Percentiles rank a stretch among this genome's conserved stretches.
phyloP scores from a whole-genome alignment of 2,329 filamentous ascomycete species.

The Colletotrichum liriopes region DNA sequence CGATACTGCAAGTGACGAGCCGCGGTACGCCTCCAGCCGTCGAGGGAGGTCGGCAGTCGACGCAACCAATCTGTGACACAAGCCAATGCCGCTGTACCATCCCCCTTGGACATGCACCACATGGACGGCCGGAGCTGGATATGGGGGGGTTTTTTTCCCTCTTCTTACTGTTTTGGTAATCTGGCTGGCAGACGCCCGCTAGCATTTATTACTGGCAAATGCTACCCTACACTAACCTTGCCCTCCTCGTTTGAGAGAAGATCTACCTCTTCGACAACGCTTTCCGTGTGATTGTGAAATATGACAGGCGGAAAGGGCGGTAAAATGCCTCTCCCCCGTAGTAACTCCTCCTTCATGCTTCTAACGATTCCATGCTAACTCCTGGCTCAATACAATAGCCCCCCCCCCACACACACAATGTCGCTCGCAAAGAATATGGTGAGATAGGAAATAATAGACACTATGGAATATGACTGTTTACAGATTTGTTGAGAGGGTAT shows the following conservation, averaged over 20 bases:
- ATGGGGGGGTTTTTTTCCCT: no score
- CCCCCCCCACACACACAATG: background rate
- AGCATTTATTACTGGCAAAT: constrained; percentile 7
- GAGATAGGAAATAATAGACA: constrained; percentile 27
- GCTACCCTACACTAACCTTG: constrained; percentile 28
- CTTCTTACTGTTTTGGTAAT: background rate
- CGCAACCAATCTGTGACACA: constrained; percentile 12
- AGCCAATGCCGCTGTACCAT: constrained; percentile 3
- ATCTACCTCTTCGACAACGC: constrained; percentile 19
- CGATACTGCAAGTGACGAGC: background rate
- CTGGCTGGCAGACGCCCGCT: background rate
- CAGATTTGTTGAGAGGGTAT: constrained; percentile 30
- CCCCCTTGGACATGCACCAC: background rate
- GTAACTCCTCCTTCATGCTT: constrained; percentile 1
- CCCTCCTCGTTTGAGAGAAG: constrained; percentile 14
- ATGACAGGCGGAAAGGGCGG: constrained; percentile 34
- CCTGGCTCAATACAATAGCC: constrained; percentile 13
- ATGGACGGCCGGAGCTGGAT: background rate
- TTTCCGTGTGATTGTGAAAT: constrained; percentile 17
- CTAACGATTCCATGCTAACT: constrained; percentile 14
- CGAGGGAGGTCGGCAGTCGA: background rate
- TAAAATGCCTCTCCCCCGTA: constrained; percentile 2
- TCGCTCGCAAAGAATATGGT: constrained; percentile 9
- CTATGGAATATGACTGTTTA: constrained; percentile 34
- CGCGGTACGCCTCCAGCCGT: background rate